Conservation (phyloP, 1,284 basidiomycete genomes). For the Boletus sp. region DNA sequence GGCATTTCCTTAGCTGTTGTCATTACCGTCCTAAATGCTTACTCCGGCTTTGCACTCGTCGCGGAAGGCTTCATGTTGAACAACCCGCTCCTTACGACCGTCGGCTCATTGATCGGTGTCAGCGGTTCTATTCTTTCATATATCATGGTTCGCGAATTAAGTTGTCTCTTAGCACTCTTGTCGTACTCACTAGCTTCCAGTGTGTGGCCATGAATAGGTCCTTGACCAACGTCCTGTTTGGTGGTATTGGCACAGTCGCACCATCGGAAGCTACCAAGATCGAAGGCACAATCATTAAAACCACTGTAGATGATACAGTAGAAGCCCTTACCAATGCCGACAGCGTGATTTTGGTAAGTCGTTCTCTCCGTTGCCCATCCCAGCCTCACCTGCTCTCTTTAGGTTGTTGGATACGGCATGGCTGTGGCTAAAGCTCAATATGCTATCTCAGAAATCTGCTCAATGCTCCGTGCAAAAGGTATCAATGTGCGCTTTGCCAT, state of each 20-base stretch:
- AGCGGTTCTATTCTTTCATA: constrained; percentile 88
- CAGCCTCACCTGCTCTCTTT: constrained; percentile 3
- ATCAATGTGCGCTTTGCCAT: constrained; percentile 73
- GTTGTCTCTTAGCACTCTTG: constrained; percentile 6
- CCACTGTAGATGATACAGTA: constrained; percentile 73
- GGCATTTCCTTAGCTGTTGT: constrained; percentile 60
- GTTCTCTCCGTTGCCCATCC: neutral
- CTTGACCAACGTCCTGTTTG: constrained; percentile 74
- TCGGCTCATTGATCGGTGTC: constrained; percentile 82
- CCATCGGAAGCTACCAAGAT: constrained; percentile 66
- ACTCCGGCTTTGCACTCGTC: constrained; percentile 90
- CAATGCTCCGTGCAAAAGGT: constrained; percentile 66
- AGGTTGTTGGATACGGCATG: constrained; percentile 89
- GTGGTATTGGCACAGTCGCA: constrained; percentile 65
- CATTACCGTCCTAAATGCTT: constrained; percentile 85
- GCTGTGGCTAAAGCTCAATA: constrained; percentile 87
- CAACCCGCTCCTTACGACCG: constrained; percentile 76
- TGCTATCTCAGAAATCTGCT: constrained; percentile 79
- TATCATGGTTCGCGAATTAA: constrained; percentile 66
- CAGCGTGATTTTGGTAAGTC: constrained; percentile 72
- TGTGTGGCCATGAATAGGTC: constrained; percentile 89
- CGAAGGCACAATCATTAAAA: constrained; percentile 76
- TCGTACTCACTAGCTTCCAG: constrained; percentile 39
- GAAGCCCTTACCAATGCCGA: constrained; percentile 76
- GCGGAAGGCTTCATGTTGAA: constrained; percentile 90